Conservation (phyloP, 805 yeast species). For the Kregervanrija fluxuum region DNA sequence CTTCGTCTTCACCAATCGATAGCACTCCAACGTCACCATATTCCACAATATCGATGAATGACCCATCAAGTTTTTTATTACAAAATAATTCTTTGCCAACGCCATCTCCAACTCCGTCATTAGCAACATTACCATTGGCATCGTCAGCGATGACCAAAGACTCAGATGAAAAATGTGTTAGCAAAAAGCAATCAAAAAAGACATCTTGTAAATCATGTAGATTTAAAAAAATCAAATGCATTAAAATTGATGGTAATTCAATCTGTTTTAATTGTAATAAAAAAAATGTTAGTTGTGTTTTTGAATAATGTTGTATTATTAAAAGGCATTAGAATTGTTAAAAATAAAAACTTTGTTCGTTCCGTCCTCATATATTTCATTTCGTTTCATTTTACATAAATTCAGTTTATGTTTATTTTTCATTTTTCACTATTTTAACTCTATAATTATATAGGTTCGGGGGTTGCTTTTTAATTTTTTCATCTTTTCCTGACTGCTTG, state of each 20-base stretch:
- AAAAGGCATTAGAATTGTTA: constrained; percentile 21
- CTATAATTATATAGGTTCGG: no score
- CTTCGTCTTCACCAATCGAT: no score
- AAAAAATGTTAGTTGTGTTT: constrained; percentile 30
- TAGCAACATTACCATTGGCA: constrained; percentile 2
- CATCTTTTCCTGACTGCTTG: no score
- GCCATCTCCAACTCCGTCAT: neutral
- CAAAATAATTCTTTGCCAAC: neutral
- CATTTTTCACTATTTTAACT: no score
- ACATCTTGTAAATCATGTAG: constrained; percentile 29
- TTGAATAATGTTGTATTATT: constrained; percentile 51
- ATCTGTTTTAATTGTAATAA: constrained; percentile 25
- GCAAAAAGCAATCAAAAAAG: constrained; percentile 21
- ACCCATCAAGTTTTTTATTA: no score
- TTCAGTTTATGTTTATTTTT: no score
- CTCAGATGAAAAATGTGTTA: neutral
- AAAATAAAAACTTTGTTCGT: no score
- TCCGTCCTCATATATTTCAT: no score
- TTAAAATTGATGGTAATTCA: constrained; percentile 20
- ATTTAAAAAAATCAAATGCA: constrained; percentile 28
- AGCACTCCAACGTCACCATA: neutral
- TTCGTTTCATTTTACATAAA: no score
- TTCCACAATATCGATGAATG: neutral
- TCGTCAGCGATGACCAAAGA: neutral
- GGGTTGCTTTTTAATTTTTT: no score